Evolutionary conservation across 306 rosid genomes (phyloP), one percentile per base, ranked within the genome.

Genomic region (Sesbania bispinosa): DNA sequence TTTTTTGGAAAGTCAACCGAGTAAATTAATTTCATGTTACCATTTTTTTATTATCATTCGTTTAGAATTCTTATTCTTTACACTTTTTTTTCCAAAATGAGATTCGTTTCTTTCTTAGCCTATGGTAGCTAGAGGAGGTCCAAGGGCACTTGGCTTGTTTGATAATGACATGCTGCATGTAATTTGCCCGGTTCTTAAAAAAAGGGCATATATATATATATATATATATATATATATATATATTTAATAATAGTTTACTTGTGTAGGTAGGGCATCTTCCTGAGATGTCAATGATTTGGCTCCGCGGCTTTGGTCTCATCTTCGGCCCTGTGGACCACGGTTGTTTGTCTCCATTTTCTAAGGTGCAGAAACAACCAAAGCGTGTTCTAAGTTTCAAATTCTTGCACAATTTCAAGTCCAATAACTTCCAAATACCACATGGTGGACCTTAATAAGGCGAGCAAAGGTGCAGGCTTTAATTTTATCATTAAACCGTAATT

Each of bases 251-350:
- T n/a, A n/a, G n/a, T 35, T 72, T 72, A 7, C n/a, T 32, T 21
- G 13, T 46, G 6, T n/a, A n/a, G n/a, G n/a, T 5, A 48, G 35
- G 30, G 33, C 46, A 82, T 77, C 77, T 79, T 79, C 42, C 48
- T 65, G 55, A 73, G 74, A 18, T 18, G 62, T 60, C 79, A 48
- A 51, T 39, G 65, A 54, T 58, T 74, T 16, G 55, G 67, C 71
- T 71, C 33, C 46, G 16, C 39, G 20, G 5, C 46, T 74, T 59
- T 19, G 48, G 41, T 50, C 80, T 7, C 70, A 23, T 4, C 14
- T 13, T 4, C 42, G 41, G 47, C 47, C 32, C 1, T 16, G 5
- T 38, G 65, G 32, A 3, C 47, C 65, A 23, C 14, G 4, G n/a
- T 59, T 21, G 32, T 30, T n/a, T 18, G 5, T n/a, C 43, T 11